Evolutionary conservation across 441 rosid species (phyloP).

Genomic region (Rhodomyrtus psidioides): DNA sequence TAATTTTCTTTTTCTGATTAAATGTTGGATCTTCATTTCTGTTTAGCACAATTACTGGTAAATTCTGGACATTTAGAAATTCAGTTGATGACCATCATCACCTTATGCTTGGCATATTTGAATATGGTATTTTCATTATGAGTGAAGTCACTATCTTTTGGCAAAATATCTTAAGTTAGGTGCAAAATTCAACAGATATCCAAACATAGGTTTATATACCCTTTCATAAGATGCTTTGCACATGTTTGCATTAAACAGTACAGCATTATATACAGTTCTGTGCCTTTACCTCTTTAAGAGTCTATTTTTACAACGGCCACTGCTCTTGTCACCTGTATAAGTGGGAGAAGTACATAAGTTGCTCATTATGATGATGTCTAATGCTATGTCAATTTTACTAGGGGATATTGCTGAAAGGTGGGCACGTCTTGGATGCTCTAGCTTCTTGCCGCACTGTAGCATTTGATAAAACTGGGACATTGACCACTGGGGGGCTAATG

Average conservation of each 20-base stretch:
- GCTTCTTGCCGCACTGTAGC: constrained; percentile 85
- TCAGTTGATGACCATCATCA: neutral
- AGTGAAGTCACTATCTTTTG: neutral
- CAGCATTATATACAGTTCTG: neutral
- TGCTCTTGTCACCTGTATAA: neutral
- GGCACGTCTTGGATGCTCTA: constrained; percentile 83
- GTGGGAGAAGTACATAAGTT: neutral
- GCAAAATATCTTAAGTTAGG: neutral
- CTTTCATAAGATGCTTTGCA: neutral
- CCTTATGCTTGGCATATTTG: neutral
- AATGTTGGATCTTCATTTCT: neutral
- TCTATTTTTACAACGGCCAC: neutral
- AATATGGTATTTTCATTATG: neutral
- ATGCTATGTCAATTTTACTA: constrained; percentile 17
- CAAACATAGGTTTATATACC: neutral
- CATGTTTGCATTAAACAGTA: neutral
- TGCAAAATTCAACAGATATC: neutral
- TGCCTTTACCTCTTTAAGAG: neutral
- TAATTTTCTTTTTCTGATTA: neutral
- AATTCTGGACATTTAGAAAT: neutral
- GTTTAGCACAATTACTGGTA: neutral
- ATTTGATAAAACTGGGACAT: constrained; percentile 94
- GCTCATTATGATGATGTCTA: constrained; percentile 3
- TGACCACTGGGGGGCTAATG: constrained; percentile 88
- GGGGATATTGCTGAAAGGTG: constrained; percentile 95